Base-by-base conservation (phyloP, 2,329 filamentous ascomycete species). In the Tolypocladium inflatum region DNA sequence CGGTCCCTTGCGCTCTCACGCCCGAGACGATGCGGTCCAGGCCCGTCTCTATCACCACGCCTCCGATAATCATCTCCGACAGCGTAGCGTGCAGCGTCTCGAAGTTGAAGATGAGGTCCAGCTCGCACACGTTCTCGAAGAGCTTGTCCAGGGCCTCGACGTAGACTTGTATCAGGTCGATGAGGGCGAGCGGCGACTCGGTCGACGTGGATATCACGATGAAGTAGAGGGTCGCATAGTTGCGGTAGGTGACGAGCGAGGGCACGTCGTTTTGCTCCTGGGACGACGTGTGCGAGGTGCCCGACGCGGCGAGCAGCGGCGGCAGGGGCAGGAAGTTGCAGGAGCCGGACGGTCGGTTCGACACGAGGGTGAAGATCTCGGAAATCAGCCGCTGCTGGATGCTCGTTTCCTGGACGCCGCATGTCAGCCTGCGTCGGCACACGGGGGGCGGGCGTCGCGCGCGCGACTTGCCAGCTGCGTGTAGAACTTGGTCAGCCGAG, bases 31-130 rank as follows among this genome's bases (percentile, higher is more conserved):
- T 94, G 71, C 87, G 87, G 59, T 96, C 91, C 61, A 96, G 75
- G 66, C 88, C 90, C 38, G 93, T 97, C 77, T 97, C 93, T 30
- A 97, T 86, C 19, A 97, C 93, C 17, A 97, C 91, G 1, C 93
- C 93, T 17, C 93, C 93, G 19, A 96, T 90, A 58, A 97, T 89
- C 90, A 97, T 96, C 79, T 97, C 93, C 59, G 86, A 87, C 11
- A 97, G 78, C 19, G 91, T 86, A 10, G 93, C 89, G 77, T 99
- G 94, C 67, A 99, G 80, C 19, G 91, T 95, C 80, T 99, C 94
- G 67, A 96, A 99, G 71, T 97, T 97, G 78, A 99, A 99, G 72
- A 99, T 99, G 65, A 99, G 81, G 73, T 99, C 92, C 58, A 99
- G 80, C 78, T 99, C 94, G 80, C 94, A 99, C 11, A 99, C 94